These are phyloP conservation scores for Carex scoparia DNA, from an alignment of 176 grass and related monocot genomes.

Conservation along the genomic window DNA sequence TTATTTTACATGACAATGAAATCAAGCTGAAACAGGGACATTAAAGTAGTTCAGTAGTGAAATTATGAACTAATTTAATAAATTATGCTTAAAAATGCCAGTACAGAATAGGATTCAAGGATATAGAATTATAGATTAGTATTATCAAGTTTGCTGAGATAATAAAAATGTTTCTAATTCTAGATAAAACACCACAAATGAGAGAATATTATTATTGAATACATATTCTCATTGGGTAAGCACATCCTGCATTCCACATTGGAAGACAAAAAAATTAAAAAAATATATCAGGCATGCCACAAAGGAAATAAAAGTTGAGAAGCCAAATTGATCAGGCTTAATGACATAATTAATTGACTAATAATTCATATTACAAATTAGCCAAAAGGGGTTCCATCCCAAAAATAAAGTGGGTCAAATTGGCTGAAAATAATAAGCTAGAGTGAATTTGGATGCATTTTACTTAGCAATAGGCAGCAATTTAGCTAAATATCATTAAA, in stretches of 20 bases:
- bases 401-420: neutral
- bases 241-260: neutral
- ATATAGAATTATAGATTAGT: neutral
- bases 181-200: neutral
- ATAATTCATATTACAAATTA: neutral
- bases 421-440: neutral
- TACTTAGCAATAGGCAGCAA: neutral
- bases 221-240: neutral
- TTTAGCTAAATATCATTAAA: constrained; percentile 1
- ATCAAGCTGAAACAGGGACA: constrained; percentile 7
- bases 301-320: neutral
- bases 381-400: neutral
- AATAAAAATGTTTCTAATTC: neutral
- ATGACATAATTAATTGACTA: neutral
- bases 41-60: neutral
- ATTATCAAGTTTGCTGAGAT: neutral
- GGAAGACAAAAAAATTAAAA: neutral
- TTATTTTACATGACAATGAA: constrained; percentile 7
- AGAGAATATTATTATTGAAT: neutral
- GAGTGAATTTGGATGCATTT: constrained; percentile 1
- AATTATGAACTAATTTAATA: neutral
- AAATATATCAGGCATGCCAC: neutral
- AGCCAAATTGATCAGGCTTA: neutral
- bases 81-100: neutral
- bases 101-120: neutral